Percentiles rank a stretch among this genome's conserved stretches.
Evolutionary conservation across 768 basidiomycete genomes (phyloP).

Genomic region (Asterophora lycoperdoides): DNA sequence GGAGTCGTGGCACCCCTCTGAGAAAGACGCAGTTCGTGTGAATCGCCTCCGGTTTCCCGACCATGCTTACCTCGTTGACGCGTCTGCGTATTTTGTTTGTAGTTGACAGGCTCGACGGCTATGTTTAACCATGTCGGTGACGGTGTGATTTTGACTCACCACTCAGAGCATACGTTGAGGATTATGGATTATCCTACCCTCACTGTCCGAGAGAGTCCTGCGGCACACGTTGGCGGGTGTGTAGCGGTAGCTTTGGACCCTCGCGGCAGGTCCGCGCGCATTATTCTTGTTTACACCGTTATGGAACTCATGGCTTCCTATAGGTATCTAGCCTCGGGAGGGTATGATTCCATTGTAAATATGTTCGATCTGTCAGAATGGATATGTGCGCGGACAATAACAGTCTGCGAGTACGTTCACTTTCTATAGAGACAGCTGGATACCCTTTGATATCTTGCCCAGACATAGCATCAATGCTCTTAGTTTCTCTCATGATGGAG

Average conservation of each 20-base stretch:
- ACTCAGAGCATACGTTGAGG: conserved; percentile 60
- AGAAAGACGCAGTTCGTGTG: conserved; percentile 45
- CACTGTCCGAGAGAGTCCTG: conserved; percentile 51
- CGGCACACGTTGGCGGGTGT: conserved; percentile 81
- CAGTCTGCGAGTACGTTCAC: conserved; percentile 69
- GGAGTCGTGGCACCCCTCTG: conserved; percentile 42
- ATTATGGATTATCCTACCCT: conserved; percentile 68
- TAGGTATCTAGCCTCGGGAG: conserved; percentile 77
- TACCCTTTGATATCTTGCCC: conserved; percentile 7
- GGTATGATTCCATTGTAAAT: conserved; percentile 79
- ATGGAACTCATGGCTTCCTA: conserved; percentile 4
- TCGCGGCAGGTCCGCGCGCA: conserved; percentile 52
- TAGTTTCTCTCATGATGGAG: conserved; percentile 81
- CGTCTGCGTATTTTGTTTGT: not conserved
- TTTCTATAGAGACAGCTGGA: not conserved
- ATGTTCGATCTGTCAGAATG: conserved; percentile 77
- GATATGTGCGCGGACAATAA: conserved; percentile 75
- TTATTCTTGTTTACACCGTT: not conserved
- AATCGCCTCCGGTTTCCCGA: not conserved
- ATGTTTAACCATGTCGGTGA: conserved; percentile 77
- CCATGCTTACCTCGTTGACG: conserved; percentile 1
- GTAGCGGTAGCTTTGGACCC: conserved; percentile 74
- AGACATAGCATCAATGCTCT: conserved; percentile 70
- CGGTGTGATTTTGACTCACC: conserved; percentile 61
- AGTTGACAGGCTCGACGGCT: conserved; percentile 59